Percentiles rank a stretch among this genome's conserved stretches.
phyloP scores from a whole-genome alignment of 129 eudicot genomes.

The Flaveria linearis region DNA sequence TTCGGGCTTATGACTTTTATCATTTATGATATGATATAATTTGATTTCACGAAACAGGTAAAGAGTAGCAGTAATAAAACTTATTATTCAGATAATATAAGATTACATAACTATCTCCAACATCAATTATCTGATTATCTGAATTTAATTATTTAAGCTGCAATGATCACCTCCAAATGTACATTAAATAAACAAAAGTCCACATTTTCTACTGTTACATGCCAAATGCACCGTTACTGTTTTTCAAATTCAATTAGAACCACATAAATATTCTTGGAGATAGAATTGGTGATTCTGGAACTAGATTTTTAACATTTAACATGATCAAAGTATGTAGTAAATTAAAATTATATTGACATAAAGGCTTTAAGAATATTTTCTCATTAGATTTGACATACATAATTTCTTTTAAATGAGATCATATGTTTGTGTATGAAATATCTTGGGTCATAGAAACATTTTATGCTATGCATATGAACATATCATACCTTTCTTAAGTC shows the following conservation, averaged over 20 bases:
- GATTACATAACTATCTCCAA: background rate
- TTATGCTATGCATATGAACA: no score
- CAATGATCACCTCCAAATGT: background rate
- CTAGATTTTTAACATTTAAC: background rate
- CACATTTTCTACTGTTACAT: background rate
- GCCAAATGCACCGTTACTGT: background rate
- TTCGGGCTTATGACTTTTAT: background rate
- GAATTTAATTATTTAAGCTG: background rate
- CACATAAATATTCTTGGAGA: no score
- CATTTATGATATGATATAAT: background rate
- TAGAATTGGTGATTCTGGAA: no score
- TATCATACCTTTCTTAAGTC: constrained; percentile 59
- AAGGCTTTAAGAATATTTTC: background rate
- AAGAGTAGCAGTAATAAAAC: background rate
- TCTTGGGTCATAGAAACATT: background rate
- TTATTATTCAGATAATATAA: background rate
- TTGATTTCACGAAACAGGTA: background rate
- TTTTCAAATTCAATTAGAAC: no score
- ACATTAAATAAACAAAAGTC: background rate
- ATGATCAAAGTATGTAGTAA: background rate
- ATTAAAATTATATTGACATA: background rate
- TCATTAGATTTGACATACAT: background rate
- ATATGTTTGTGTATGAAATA: background rate
- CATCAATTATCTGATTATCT: background rate
- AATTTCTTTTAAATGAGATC: background rate